These are phyloP conservation scores for Heliamphora pulchella DNA, from an alignment of 179 eudicot species.

Conservation along the genomic window DNA sequence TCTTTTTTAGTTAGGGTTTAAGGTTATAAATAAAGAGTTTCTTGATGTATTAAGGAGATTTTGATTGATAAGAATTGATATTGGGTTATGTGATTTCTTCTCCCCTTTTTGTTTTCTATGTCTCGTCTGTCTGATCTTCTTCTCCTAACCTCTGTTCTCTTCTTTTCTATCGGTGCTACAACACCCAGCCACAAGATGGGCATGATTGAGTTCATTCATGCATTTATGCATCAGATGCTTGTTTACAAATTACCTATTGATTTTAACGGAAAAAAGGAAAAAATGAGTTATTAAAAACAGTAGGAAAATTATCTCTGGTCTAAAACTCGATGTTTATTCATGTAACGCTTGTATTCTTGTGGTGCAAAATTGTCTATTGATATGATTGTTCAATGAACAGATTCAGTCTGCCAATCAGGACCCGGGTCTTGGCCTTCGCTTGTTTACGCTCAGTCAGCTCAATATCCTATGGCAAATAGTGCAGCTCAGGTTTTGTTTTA, in stretches of 20 bases:
- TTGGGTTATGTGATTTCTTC: too few species aligned
- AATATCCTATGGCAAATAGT: conserved; percentile 94
- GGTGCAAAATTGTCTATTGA: conserved; percentile 1
- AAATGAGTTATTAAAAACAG: neutral
- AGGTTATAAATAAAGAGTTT: too few species aligned
- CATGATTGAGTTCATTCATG: neutral
- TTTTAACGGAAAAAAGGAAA: neutral
- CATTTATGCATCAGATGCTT: neutral
- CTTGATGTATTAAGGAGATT: too few species aligned
- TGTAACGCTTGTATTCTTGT: neutral
- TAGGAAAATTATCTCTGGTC: neutral
- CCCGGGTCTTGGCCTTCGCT: conserved; percentile 95
- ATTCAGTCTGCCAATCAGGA: conserved; percentile 95
- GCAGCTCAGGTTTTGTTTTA: conserved; percentile 72
- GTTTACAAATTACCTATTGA: neutral
- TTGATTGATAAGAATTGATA: too few species aligned
- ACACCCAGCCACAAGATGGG: neutral
- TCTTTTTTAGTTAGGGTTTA: too few species aligned
- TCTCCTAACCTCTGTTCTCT: too few species aligned
- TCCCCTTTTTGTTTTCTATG: too few species aligned
- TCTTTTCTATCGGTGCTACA: too few species aligned
- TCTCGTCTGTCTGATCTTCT: too few species aligned
- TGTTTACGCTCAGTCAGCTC: conserved; percentile 80
- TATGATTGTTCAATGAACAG: conserved; percentile 34
- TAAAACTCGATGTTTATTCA: neutral